These are phyloP conservation scores for Aethionema arabicum DNA, from an alignment of 345 rosid species.

Conservation along the genomic window DNA sequence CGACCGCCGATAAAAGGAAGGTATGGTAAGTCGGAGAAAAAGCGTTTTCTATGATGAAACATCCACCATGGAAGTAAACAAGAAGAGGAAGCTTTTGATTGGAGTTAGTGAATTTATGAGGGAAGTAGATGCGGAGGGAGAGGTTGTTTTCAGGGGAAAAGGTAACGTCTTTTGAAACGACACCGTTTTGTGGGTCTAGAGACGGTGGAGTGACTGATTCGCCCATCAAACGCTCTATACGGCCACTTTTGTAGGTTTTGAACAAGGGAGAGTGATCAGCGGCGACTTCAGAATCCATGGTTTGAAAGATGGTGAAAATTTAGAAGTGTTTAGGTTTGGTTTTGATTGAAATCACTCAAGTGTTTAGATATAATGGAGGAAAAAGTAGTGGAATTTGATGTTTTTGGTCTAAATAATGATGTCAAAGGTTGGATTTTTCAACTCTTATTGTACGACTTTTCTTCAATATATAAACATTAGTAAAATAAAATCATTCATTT, in stretches of 20 bases:
- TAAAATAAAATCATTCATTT: too few relatives aligned
- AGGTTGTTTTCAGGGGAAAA: conserved; percentile 12
- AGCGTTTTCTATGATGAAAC: conserved; percentile 35
- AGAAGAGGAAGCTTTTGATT: conserved; percentile 41
- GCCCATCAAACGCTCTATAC: conserved; percentile 33
- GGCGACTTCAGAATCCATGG: conserved; percentile 24
- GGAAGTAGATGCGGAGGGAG: conserved; percentile 45
- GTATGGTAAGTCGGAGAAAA: conserved; percentile 29
- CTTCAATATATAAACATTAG: too few relatives aligned
- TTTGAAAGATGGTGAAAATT: background rate
- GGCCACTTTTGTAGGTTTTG: conserved; percentile 36
- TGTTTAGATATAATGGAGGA: too few relatives aligned
- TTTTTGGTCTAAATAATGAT: too few relatives aligned
- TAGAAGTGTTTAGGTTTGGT: background rate
- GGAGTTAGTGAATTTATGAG: conserved; percentile 5
- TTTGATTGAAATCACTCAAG: background rate
- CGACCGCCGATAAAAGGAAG: conserved; percentile 26
- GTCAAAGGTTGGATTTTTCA: too few relatives aligned
- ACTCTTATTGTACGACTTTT: too few relatives aligned
- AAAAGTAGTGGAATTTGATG: too few relatives aligned
- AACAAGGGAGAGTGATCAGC: conserved; percentile 18
- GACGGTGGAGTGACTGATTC: conserved; percentile 39
- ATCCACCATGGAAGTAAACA: conserved; percentile 49
- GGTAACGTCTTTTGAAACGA: conserved; percentile 42
- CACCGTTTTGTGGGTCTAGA: conserved; percentile 23